phyloP scores from a whole-genome alignment of 495 filamentous ascomycete genomes.

The Niebla homalea region DNA sequence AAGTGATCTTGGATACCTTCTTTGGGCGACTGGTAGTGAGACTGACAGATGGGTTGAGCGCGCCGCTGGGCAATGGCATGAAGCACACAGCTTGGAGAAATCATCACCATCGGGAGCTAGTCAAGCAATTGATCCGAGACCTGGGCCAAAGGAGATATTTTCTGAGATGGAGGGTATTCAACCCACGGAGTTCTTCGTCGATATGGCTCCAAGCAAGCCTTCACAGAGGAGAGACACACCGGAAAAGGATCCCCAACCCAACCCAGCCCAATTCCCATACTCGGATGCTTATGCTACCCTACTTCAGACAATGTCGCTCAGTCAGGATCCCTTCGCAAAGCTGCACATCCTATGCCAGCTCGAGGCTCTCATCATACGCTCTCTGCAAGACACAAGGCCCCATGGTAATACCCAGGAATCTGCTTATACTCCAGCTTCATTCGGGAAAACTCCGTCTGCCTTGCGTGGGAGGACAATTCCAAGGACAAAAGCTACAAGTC shows the following conservation, averaged over 20 bases:
- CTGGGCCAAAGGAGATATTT: background rate
- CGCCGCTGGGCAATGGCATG: background rate
- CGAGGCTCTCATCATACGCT: constrained; percentile 54
- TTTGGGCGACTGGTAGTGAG: constrained; percentile 76
- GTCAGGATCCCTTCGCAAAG: constrained; percentile 78
- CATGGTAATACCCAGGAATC: no score
- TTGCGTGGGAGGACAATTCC: constrained; percentile 6
- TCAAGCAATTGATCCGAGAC: background rate
- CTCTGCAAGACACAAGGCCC: constrained; percentile 1
- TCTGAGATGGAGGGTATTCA: background rate
- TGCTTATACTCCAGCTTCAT: background rate
- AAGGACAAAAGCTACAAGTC: constrained; percentile 24
- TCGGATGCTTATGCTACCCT: constrained; percentile 63
- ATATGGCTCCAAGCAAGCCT: background rate
- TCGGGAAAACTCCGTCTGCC: background rate
- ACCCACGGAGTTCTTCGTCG: background rate
- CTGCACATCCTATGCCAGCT: constrained; percentile 74
- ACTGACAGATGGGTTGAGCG: constrained; percentile 84
- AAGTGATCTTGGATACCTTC: constrained; percentile 75
- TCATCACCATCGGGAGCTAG: background rate
- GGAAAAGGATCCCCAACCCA: background rate
- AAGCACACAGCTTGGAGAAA: background rate
- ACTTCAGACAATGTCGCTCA: constrained; percentile 74
- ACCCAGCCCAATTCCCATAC: constrained; percentile 48
- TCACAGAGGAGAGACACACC: background rate